Base-by-base conservation (phyloP, 352 stramenopile genomes). In the Phytophthora capsici region DNA sequence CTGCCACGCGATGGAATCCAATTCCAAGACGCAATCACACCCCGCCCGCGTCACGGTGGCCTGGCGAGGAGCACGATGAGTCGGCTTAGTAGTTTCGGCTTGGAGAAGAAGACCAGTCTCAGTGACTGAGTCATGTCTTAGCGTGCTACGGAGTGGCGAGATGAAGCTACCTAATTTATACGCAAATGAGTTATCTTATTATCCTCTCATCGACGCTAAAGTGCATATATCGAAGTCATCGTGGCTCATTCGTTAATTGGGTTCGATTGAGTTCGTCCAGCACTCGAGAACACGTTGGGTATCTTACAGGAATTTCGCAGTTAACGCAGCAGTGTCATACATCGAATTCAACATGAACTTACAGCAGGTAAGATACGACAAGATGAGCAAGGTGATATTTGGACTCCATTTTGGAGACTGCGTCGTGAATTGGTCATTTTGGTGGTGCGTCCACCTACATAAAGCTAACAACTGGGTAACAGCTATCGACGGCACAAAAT, bases 31-130 rank as follows among this genome's bases (percentile, higher is more conserved):
- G 12, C 41, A 12, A 14, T 44, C 40, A 12, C 34, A 17, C 47
- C 34, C 43, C n/a, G 9, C 41, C 25, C 60, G 60, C n/a, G 22
- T 43, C 26, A 20, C 28, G 13, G 38, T 60, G 22, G 52, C 54
- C 4, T 71, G 56, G 56, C 20, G 56, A 17, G 63, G 63, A 36
- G 40, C 49, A 19, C 55, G 63, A n/a, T 71, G 28, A 70, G 47
- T n/a, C n/a, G 57, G 36, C 46, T 37, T 0, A 44, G 19, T 32
- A 22, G 25, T 6, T 30, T 30, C n/a, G 37, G 10, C 19, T 10
- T 8, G 2, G 38, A 50, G 8, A 43, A 50, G 23, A 43, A 41
- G n/a, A 12, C 19, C 14, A 46, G 41, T 28, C 25, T 28, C 4
- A 28, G 4, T 8, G 25, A 28, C 25, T 6, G 4, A 28, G 25